Evolutionary conservation across 2,329 filamentous ascomycete genomes (phyloP).

Genomic region (Paramyrothecium roridum): DNA sequence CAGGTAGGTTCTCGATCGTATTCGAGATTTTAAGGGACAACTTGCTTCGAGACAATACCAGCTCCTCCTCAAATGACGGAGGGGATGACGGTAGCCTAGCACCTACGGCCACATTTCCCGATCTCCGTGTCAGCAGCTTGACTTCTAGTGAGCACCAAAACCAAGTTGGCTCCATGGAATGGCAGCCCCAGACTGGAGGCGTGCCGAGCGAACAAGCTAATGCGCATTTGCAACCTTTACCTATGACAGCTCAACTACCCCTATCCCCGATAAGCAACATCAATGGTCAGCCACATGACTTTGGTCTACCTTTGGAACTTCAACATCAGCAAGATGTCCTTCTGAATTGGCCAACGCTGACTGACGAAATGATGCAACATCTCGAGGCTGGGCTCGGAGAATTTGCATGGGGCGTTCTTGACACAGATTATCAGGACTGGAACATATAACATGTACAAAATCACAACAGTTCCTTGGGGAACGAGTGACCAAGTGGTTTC

Average conservation of each 20-base stretch:
- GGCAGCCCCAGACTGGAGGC: not conserved
- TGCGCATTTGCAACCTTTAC: not conserved
- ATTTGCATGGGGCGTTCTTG: constrained; percentile 1
- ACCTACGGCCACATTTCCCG: too few species aligned
- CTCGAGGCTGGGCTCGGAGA: constrained; percentile 4
- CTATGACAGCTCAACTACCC: not conserved
- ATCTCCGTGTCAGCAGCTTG: not conserved
- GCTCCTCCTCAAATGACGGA: not conserved
- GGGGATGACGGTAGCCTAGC: not conserved
- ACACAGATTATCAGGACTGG: not conserved
- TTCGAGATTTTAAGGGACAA: constrained; percentile 12
- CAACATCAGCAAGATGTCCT: not conserved
- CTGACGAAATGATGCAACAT: constrained; percentile 4
- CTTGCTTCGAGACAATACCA: constrained; percentile 5
- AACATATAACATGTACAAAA: not conserved
- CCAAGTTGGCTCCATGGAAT: not conserved
- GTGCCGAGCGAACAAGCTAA: not conserved
- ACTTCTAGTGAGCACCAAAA: not conserved
- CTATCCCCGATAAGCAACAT: not conserved
- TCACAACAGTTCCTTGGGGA: too few species aligned
- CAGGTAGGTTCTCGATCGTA: constrained; percentile 12
- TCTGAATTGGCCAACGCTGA: constrained; percentile 1
- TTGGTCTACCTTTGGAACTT: not conserved
- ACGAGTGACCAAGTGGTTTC: too few species aligned
- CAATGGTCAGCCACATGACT: not conserved